Percentiles rank a stretch among this genome's conserved stretches.
Evolutionary conservation across 225 moss, liverwort and hornwort genomes (phyloP).

Genomic region (Pseudoscleropodium purum): DNA sequence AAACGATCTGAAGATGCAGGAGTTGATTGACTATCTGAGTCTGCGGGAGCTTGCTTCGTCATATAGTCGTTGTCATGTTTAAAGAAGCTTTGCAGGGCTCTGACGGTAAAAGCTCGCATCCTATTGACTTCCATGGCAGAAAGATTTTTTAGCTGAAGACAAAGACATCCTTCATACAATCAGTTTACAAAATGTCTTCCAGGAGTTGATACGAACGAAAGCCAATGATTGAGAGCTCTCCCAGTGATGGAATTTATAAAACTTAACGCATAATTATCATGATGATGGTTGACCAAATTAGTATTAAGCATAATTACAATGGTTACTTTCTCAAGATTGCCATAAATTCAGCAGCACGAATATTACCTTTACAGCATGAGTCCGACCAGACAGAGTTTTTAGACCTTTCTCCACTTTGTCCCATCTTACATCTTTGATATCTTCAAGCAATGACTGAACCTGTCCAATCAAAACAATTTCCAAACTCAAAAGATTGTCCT

Average conservation of each 20-base stretch:
- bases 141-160: slow-evolving; percentile 83
- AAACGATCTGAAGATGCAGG: slow-evolving; percentile 32
- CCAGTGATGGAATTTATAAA: not conserved
- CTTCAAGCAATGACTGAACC: slow-evolving; percentile 90
- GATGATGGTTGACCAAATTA: not conserved
- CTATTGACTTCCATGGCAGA: slow-evolving; percentile 99
- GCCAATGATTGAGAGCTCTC: not conserved
- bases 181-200: not conserved
- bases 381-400: slow-evolving; percentile 51
- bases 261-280: not conserved
- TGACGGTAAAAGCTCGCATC: slow-evolving; percentile 80
- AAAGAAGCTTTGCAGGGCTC: slow-evolving; percentile 83
- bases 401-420: slow-evolving; percentile 91
- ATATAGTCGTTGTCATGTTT: slow-evolving; percentile 79
- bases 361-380: slow-evolving; percentile 84
- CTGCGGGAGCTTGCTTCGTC: slow-evolving; percentile 24
- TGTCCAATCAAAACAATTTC: slow-evolving; percentile 19
- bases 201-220: not conserved
- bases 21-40: slow-evolving; percentile 43
- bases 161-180: slow-evolving; percentile 8
- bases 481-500: slow-evolving; percentile 5
- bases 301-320: not conserved
- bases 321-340: not conserved
- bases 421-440: slow-evolving; percentile 91
- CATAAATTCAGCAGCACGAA: not conserved